phyloP scores from a whole-genome alignment of 192 early-diverging fungal genomes.

The Borealophlyctis nickersoniae region DNA sequence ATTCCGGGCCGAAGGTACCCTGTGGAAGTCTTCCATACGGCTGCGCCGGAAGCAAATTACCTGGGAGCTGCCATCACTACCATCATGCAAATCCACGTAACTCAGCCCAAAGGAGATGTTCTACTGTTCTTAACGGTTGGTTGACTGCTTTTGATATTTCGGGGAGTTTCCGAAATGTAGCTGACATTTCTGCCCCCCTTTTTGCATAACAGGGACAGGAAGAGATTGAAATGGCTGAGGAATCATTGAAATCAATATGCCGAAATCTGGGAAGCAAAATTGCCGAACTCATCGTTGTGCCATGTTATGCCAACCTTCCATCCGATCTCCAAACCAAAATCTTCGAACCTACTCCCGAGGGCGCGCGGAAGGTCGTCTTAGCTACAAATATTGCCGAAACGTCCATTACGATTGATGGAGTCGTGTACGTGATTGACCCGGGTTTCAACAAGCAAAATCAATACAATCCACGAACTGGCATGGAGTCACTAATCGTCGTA shows the following conservation, averaged over 20 bases:
- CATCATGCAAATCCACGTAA: constrained; percentile 91
- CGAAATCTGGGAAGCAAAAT: constrained; percentile 83
- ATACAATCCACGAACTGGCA: constrained; percentile 94
- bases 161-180: too few relatives aligned
- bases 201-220: too few relatives aligned
- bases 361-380: constrained; percentile 77
- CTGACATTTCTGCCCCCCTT: too few relatives aligned
- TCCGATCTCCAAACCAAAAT: constrained; percentile 94
- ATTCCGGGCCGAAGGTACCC: constrained; percentile 93
- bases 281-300: constrained; percentile 75
- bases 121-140: constrained; percentile 84
- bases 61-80: constrained; percentile 87
- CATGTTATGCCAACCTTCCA: constrained; percentile 92
- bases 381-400: constrained; percentile 99
- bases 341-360: constrained; percentile 85
- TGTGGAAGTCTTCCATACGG: constrained; percentile 93
- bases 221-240: constrained; percentile 92
- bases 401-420: constrained; percentile 95
- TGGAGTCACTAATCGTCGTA: constrained; percentile 93
- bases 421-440: constrained; percentile 93
- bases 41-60: constrained; percentile 96
- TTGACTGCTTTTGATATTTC: too few relatives aligned
- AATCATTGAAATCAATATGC: constrained; percentile 71
- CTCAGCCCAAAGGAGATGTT: constrained; percentile 85
- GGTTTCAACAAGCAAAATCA: constrained; percentile 96